Evolutionary conservation across 495 filamentous ascomycete species (phyloP).

Genomic region (Delitschia confertaspora): DNA sequence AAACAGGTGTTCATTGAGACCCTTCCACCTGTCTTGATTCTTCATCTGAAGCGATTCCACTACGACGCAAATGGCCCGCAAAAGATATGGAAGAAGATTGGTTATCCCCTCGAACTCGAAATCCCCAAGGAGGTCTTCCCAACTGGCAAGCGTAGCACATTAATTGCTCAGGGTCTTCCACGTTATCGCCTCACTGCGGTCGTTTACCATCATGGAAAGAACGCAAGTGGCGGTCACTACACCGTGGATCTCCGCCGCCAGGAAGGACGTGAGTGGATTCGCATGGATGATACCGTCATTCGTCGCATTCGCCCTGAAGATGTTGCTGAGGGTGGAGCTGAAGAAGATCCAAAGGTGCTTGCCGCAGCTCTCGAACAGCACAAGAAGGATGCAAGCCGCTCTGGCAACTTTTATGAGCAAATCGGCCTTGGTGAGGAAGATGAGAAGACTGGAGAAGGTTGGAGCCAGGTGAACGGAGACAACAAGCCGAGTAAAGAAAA

Average conservation of each 20-base stretch:
- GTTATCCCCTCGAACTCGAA: constrained; percentile 88
- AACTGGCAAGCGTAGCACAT: constrained; percentile 54
- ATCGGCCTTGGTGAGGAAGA: constrained; percentile 59
- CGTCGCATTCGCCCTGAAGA: constrained; percentile 79
- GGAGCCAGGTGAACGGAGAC: constrained; percentile 73
- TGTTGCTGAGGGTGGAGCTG: constrained; percentile 76
- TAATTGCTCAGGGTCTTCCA: constrained; percentile 56
- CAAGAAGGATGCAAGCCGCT: constrained; percentile 48
- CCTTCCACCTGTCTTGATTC: constrained; percentile 81
- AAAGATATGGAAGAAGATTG: constrained; percentile 98
- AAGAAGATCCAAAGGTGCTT: constrained; percentile 65
- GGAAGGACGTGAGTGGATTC: constrained; percentile 89
- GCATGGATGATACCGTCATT: constrained; percentile 88
- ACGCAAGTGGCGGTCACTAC: constrained; percentile 90
- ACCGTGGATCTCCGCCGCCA: constrained; percentile 93
- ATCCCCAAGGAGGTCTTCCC: constrained; percentile 91
- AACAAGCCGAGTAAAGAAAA: constrained; percentile 38
- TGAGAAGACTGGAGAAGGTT: constrained; percentile 53
- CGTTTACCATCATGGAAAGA: constrained; percentile 96
- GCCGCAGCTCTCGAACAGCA: constrained; percentile 56
- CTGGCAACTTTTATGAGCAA: constrained; percentile 58
- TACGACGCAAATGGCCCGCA: constrained; percentile 85
- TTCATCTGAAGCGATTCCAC: constrained; percentile 95
- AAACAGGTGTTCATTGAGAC: constrained; percentile 96
- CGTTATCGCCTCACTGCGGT: constrained; percentile 83